A percentile compares a stretch with the other conserved stretches of the same genome.
Evolutionary conservation across 1,284 basidiomycete species (phyloP).

Genomic region (Ceratobasidium sp.): DNA sequence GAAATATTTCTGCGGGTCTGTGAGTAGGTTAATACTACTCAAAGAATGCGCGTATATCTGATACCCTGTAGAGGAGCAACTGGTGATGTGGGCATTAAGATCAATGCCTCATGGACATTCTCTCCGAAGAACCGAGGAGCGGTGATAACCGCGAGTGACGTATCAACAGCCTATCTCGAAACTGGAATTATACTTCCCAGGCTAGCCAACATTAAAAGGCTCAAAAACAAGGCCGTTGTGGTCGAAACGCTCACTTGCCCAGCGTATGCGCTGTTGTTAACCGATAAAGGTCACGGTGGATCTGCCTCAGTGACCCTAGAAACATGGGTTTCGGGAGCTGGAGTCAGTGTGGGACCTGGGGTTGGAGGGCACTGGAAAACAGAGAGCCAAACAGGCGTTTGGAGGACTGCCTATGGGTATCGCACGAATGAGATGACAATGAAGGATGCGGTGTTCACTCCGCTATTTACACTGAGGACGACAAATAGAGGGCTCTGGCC

Average conservation of each 20-base stretch:
- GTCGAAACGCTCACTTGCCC: constrained; percentile 17
- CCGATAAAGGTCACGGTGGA: constrained; percentile 27
- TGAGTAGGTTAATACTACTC: background rate
- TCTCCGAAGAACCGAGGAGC: constrained; percentile 28
- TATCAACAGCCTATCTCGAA: constrained; percentile 13
- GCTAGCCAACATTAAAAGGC: constrained; percentile 6
- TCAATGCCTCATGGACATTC: background rate
- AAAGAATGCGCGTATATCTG: background rate
- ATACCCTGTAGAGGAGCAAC: constrained; percentile 19
- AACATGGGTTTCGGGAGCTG: constrained; percentile 19
- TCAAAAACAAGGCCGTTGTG: constrained; percentile 29
- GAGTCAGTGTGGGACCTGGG: too few relatives aligned
- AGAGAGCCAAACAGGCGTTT: constrained; percentile 15
- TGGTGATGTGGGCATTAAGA: constrained; percentile 30
- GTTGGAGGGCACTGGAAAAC: constrained; percentile 8
- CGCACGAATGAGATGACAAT: background rate
- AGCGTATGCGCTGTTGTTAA: constrained; percentile 28
- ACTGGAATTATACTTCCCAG: constrained; percentile 9
- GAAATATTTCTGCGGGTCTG: background rate
- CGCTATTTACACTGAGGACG: constrained; percentile 16
- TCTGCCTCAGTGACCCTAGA: constrained; percentile 10
- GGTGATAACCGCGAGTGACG: constrained; percentile 13
- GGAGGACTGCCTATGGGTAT: constrained; percentile 39
- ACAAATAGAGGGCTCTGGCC: background rate
- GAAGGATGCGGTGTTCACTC: constrained; percentile 14